A percentile compares a stretch with the other conserved stretches of the same genome.
These are phyloP conservation scores for Amphicarpaea edgeworthii DNA, from an alignment of 306 rosid genomes.

Conservation along the genomic window DNA sequence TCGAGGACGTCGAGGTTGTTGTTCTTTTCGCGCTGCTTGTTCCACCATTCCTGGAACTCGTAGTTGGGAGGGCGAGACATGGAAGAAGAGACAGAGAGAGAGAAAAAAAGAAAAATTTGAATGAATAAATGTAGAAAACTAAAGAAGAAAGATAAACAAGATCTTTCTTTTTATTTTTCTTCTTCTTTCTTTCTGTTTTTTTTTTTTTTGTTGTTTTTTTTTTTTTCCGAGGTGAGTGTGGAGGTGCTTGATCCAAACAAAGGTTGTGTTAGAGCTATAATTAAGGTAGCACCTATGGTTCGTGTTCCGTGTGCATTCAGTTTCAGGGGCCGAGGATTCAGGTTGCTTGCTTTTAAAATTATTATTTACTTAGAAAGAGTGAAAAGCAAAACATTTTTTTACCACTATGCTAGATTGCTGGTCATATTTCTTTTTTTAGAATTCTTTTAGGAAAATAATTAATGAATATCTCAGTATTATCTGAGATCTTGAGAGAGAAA, in stretches of 20 bases:
- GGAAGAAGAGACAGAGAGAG: background rate
- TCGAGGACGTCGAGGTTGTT: constrained; percentile 44
- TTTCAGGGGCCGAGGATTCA: background rate
- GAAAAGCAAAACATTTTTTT: too few relatives aligned
- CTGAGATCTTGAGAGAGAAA: too few relatives aligned
- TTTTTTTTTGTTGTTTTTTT: background rate
- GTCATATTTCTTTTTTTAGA: too few relatives aligned
- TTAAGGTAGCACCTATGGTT: constrained; percentile 37
- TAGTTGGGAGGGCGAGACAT: constrained; percentile 86
- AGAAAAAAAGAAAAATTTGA: background rate
- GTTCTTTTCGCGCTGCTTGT: constrained; percentile 73
- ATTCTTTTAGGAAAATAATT: background rate
- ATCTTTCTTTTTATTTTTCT: too few relatives aligned
- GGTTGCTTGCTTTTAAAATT: background rate
- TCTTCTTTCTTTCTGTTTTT: too few relatives aligned
- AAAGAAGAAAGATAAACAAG: constrained; percentile 16
- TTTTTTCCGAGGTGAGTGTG: background rate
- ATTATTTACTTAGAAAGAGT: too few relatives aligned
- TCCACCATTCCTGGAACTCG: constrained; percentile 99
- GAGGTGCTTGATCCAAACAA: constrained; percentile 40
- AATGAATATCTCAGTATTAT: too few relatives aligned
- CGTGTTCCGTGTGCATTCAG: constrained; percentile 2
- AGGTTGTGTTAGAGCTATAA: constrained; percentile 22
- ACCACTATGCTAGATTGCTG: too few relatives aligned
- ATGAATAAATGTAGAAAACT: background rate